These are phyloP conservation scores for Polygonum aviculare DNA, from an alignment of 148 eudicot species.

Conservation along the genomic window DNA sequence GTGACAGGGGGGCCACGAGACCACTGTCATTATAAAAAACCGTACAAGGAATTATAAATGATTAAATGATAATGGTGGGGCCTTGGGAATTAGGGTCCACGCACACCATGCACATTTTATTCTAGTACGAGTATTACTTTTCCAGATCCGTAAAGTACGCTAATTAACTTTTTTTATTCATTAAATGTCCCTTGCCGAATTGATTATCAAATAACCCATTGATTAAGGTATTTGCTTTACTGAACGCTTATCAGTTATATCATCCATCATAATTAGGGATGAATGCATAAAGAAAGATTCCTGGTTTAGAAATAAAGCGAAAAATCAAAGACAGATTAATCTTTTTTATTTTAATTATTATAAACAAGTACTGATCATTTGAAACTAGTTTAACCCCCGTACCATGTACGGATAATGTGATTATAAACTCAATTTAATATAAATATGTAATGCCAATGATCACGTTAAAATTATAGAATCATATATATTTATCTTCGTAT, in stretches of 20 bases:
- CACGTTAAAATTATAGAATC: too few relatives aligned
- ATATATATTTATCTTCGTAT: too few relatives aligned
- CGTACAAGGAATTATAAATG: constrained; percentile 1
- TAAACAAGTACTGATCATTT: too few relatives aligned
- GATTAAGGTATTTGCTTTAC: not conserved
- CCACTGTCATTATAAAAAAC: not conserved
- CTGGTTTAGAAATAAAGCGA: too few relatives aligned
- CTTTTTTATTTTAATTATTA: too few relatives aligned
- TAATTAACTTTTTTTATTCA: not conserved
- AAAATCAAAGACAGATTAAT: too few relatives aligned
- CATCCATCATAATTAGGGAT: too few relatives aligned
- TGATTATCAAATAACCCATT: not conserved
- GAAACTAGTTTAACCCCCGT: too few relatives aligned
- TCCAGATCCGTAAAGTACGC: constrained; percentile 1
- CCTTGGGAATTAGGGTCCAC: not conserved
- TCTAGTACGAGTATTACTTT: not conserved
- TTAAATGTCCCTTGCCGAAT: not conserved
- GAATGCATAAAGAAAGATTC: too few relatives aligned
- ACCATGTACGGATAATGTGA: too few relatives aligned
- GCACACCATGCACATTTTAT: not conserved
- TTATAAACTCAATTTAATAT: too few relatives aligned
- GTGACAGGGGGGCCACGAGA: not conserved
- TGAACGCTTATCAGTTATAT: not conserved
- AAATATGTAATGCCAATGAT: too few relatives aligned
- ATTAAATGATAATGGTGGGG: not conserved